A percentile compares a stretch with the other conserved stretches of the same genome.
phyloP scores from a whole-genome alignment of 75 land plant genomes.

The Cunninghamia lanceolata region DNA sequence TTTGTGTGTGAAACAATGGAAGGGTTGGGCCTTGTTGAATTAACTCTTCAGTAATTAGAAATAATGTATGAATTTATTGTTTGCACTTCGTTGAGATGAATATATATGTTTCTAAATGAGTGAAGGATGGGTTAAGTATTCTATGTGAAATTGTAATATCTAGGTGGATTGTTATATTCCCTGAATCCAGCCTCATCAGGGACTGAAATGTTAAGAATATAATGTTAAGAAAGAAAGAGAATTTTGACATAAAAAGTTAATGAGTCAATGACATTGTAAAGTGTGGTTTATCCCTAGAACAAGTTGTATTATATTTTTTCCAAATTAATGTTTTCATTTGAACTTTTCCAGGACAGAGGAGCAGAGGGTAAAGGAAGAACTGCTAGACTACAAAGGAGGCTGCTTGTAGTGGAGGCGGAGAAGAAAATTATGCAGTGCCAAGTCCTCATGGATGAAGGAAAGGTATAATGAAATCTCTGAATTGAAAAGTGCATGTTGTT shows the following conservation, averaged over 20 bases:
- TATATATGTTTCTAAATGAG: background rate
- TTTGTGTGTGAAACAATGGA: background rate
- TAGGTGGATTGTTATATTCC: background rate
- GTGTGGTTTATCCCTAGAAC: background rate
- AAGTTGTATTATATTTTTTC: background rate
- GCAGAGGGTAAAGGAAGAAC: constrained; percentile 84
- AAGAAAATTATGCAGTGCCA: constrained; percentile 67
- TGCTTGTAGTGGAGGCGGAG: constrained; percentile 83
- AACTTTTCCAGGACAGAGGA: constrained; percentile 52
- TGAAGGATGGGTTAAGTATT: background rate
- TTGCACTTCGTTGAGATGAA: background rate
- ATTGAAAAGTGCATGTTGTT: background rate
- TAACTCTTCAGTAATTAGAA: background rate
- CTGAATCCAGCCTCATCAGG: background rate
- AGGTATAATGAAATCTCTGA: constrained; percentile 28
- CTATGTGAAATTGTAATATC: background rate
- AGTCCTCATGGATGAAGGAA: constrained; percentile 44
- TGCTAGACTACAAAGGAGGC: constrained; percentile 76
- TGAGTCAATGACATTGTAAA: constrained; percentile 1
- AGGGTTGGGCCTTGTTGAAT: background rate
- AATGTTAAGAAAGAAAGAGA: background rate
- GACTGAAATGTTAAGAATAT: background rate
- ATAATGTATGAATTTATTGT: constrained; percentile 1
- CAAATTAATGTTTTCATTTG: background rate
- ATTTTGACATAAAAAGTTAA: background rate